phyloP scores from a whole-genome alignment of 2,329 filamentous ascomycete genomes.

The Bipolaris cookei region DNA sequence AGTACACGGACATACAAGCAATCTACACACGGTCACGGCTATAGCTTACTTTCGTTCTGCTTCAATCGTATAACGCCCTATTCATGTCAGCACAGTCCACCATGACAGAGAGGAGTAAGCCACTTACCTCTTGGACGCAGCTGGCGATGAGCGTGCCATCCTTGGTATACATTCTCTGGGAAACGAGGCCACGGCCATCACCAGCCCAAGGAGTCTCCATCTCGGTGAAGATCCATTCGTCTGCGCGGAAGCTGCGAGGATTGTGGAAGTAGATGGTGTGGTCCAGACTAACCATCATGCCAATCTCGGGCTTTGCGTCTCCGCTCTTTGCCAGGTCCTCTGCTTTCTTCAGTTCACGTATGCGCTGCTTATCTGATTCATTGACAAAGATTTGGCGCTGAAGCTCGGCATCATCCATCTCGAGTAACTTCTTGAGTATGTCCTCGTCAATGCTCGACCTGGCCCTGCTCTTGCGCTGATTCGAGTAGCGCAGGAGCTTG shows the following conservation, averaged over 20 bases:
- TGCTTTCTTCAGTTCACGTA: slow-evolving; percentile 46
- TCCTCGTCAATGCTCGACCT: slow-evolving; percentile 52
- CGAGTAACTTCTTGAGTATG: slow-evolving; percentile 53
- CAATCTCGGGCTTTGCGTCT: slow-evolving; percentile 63
- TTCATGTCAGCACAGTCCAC: slow-evolving; percentile 9
- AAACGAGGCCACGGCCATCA: slow-evolving; percentile 77
- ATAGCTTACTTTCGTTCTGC: slow-evolving; percentile 24
- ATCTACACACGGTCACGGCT: not conserved
- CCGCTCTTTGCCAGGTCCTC: slow-evolving; percentile 55
- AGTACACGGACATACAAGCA: not conserved
- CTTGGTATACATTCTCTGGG: slow-evolving; percentile 73
- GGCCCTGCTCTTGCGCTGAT: slow-evolving; percentile 46
- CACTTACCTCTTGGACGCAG: slow-evolving; percentile 75
- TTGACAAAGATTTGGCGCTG: slow-evolving; percentile 53
- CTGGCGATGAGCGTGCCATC: slow-evolving; percentile 78
- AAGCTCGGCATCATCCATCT: slow-evolving; percentile 53
- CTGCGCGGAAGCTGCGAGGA: slow-evolving; percentile 57
- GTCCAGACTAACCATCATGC: slow-evolving; percentile 86
- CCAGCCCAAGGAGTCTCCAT: slow-evolving; percentile 82
- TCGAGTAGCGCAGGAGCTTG: slow-evolving; percentile 75
- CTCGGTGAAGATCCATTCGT: slow-evolving; percentile 79
- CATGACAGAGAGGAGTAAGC: too few species aligned
- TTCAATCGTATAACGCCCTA: slow-evolving; percentile 24
- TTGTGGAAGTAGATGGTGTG: slow-evolving; percentile 67
- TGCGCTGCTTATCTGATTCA: slow-evolving; percentile 58